These are phyloP conservation scores for Phlegmacium glaucopus DNA, from an alignment of 768 basidiomycete species.

Conservation along the genomic window DNA sequence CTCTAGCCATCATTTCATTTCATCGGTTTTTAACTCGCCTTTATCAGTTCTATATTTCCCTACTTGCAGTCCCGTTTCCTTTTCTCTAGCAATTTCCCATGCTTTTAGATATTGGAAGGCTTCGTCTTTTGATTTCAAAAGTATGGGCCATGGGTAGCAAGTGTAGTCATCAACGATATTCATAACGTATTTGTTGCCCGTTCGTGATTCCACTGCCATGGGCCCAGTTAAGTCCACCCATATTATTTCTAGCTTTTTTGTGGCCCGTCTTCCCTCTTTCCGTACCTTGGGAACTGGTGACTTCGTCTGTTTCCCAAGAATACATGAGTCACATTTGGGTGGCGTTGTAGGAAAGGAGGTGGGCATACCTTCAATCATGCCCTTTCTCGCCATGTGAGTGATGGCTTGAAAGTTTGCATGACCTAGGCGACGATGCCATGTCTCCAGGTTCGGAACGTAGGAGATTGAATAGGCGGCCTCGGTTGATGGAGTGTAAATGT, in stretches of 20 bases:
- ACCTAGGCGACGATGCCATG: conserved; percentile 20
- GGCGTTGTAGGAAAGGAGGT: conserved; percentile 14
- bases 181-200: no score
- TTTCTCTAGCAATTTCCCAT: no score
- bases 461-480: conserved; percentile 10
- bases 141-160: no score
- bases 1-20: conserved; percentile 12
- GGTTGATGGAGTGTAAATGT: not conserved
- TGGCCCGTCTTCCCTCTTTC: conserved; percentile 17
- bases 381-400: conserved; percentile 8
- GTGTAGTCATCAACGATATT: no score
- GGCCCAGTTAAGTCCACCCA: conserved; percentile 24
- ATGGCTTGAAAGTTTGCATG: no score
- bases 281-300: conserved; percentile 24
- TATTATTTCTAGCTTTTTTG: conserved; percentile 19
- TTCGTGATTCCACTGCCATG: no score
- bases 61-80: no score
- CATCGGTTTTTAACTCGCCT: conserved; percentile 14
- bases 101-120: no score
- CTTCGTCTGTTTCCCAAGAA: no score
- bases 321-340: conserved; percentile 25
- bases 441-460: conserved; percentile 6
- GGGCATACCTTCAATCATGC: conserved; percentile 20
- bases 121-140: no score
- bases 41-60: conserved; percentile 10